Percentiles rank a stretch among this genome's conserved stretches.
These are phyloP conservation scores for Alternaria sp. DNA, from an alignment of 2,329 filamentous ascomycete genomes.

Conservation along the genomic window DNA sequence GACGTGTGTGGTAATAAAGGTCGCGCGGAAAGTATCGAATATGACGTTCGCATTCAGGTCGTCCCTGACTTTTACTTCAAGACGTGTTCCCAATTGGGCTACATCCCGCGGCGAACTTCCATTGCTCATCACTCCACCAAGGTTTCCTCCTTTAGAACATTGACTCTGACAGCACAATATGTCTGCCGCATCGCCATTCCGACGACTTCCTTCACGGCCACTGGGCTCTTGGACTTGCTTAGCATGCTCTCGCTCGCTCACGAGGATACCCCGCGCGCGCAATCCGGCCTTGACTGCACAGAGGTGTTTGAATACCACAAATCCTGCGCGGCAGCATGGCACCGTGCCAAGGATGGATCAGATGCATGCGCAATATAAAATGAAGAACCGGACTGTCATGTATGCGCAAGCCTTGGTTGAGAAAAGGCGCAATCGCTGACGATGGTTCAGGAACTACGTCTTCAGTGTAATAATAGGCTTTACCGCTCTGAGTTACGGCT, in stretches of 20 bases:
- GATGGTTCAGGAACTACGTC: slow-evolving; percentile 69
- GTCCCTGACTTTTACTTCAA: slow-evolving; percentile 18
- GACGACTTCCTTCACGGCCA: slow-evolving; percentile 29
- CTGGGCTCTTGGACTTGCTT: slow-evolving; percentile 50
- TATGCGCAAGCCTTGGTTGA: slow-evolving; percentile 46
- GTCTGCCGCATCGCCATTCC: slow-evolving; percentile 37
- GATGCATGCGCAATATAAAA: slow-evolving; percentile 69
- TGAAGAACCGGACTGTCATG: slow-evolving; percentile 73
- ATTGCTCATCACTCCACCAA: slow-evolving; percentile 38
- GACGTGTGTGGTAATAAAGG: neutral
- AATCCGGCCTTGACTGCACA: slow-evolving; percentile 32
- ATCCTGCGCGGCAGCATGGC: slow-evolving; percentile 40
- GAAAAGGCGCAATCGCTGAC: slow-evolving; percentile 9
- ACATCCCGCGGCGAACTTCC: slow-evolving; percentile 42
- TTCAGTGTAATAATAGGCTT: slow-evolving; percentile 81
- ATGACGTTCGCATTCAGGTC: slow-evolving; percentile 12
- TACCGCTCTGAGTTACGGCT: slow-evolving; percentile 81
- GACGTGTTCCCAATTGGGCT: slow-evolving; percentile 36
- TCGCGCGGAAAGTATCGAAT: neutral
- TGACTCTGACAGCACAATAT: slow-evolving; percentile 31
- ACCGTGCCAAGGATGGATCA: slow-evolving; percentile 68
- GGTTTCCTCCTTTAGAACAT: slow-evolving; percentile 11
- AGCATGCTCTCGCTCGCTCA: slow-evolving; percentile 46
- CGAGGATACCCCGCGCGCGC: slow-evolving; percentile 26
- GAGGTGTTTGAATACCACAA: slow-evolving; percentile 48